A percentile compares a stretch with the other conserved stretches of the same genome.
Evolutionary conservation across 2,329 filamentous ascomycete genomes (phyloP).

Genomic region (Spiromastix sp.): DNA sequence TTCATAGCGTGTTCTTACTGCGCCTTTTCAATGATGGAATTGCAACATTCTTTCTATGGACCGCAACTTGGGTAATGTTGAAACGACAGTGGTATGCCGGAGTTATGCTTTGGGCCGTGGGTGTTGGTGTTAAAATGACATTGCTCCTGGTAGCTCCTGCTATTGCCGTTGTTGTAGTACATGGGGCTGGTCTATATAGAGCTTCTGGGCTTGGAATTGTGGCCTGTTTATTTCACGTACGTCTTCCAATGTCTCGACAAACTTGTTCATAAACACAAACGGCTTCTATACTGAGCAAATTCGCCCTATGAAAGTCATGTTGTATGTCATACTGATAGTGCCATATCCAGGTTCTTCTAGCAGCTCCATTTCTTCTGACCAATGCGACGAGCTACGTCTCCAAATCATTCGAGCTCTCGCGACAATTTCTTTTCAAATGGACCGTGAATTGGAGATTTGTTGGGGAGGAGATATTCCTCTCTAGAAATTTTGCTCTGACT

Average conservation of each 20-base stretch:
- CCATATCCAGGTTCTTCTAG: constrained; percentile 39
- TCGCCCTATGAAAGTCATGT: no score
- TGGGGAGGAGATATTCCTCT: constrained; percentile 71
- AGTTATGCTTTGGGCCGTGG: constrained; percentile 62
- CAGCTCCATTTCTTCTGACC: constrained; percentile 54
- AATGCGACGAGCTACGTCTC: constrained; percentile 64
- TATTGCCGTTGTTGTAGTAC: constrained; percentile 63
- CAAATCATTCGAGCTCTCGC: constrained; percentile 80
- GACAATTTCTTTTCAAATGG: constrained; percentile 93
- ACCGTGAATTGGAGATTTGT: constrained; percentile 98
- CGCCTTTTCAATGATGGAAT: constrained; percentile 95
- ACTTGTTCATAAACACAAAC: no score
- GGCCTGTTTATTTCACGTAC: constrained; percentile 68
- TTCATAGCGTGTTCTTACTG: constrained; percentile 88
- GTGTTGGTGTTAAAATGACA: constrained; percentile 92
- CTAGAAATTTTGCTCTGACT: constrained; percentile 54
- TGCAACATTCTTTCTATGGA: constrained; percentile 72
- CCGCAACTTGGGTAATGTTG: constrained; percentile 70
- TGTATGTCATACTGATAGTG: constrained; percentile 8
- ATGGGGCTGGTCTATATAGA: constrained; percentile 56
- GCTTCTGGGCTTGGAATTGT: constrained; percentile 59
- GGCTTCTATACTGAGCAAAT: no score
- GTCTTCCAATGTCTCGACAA: constrained; percentile 16
- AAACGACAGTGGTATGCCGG: constrained; percentile 62
- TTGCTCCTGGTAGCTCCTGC: constrained; percentile 74